Base-by-base conservation (phyloP, 148 eudicot genomes). In the Arctostaphylos glauca region DNA sequence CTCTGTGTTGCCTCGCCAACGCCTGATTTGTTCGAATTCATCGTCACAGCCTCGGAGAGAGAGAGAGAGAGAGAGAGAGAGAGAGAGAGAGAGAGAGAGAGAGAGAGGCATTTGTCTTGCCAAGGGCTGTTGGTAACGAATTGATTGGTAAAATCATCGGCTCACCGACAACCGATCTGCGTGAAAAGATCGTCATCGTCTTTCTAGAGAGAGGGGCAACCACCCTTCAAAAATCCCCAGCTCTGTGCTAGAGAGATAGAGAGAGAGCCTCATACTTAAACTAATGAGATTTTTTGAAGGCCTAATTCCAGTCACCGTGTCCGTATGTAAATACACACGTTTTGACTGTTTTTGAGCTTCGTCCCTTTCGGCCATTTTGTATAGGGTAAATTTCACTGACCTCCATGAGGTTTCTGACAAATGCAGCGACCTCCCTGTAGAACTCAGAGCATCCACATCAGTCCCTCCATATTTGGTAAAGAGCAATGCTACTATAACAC, bases 1-100 rank as follows among this genome's bases (percentile, higher is more conserved):
- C 12, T 54, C 86, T 5, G 64, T 16, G 80, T n/a, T 71, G 83
- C 83, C 86, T 54, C 74, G 83, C 86, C 86, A 84, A 54, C 9
- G 78, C 23, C 79, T 23, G 84, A 48, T 10, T 59, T 31, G 60
- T 18, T 59, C 23, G 55, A 23, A 68, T 21, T 49, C 48, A 84
- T 79, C 82, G 31, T 84, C 82, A 79, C 49, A 71, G 82, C 82
- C 85, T 71, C 73, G 18, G 38, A 31, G 38, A 31, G 38, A 31
- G 38, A 31, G n/a, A n/a, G n/a, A n/a, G n/a, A n/a, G n/a, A n/a
- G n/a, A n/a, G n/a, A n/a, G n/a, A n/a, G n/a, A n/a, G n/a, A n/a
- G n/a, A n/a, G n/a, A n/a, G n/a, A n/a, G n/a, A n/a, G n/a, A n/a
- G 12, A 66, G 13, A 66, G 71, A 66, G 13, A n/a, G 15, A 73